Conservation (phyloP, 2,329 filamentous ascomycete species). For the Aspergillus sp. region DNA sequence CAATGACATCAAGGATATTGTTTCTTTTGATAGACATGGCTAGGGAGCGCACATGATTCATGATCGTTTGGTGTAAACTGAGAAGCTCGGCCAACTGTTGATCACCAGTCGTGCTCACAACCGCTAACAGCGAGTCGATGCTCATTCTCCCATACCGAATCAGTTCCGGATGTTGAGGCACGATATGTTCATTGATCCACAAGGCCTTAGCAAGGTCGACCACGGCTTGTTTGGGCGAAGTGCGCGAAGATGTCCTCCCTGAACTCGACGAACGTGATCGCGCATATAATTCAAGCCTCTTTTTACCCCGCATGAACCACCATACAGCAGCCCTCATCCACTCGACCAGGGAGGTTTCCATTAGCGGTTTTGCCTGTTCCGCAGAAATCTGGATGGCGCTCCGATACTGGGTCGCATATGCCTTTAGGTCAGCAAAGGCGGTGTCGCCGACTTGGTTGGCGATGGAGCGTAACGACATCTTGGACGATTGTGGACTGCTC, state of each 20-base stretch:
- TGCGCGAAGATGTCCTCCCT: conserved; percentile 48
- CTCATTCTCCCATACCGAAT: conserved; percentile 38
- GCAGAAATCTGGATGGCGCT: conserved; percentile 75
- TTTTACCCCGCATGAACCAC: conserved; percentile 86
- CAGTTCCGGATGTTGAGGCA: conserved; percentile 40
- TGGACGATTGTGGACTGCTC: conserved; percentile 24
- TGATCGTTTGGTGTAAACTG: conserved; percentile 53
- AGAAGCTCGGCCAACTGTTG: conserved; percentile 45
- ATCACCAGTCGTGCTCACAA: conserved; percentile 46
- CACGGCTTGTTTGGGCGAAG: conserved; percentile 66
- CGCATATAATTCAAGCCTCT: conserved; percentile 69
- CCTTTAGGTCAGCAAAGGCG: conserved; percentile 67
- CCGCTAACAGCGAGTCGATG: conserved; percentile 38
- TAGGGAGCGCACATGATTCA: conserved; percentile 68
- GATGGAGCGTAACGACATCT: conserved; percentile 33
- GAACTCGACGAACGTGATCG: conserved; percentile 59
- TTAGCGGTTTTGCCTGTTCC: conserved; percentile 66
- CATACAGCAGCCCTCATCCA: conserved; percentile 73
- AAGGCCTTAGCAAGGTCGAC: conserved; percentile 80
- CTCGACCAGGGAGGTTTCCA: conserved; percentile 61
- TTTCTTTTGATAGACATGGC: conserved; percentile 82
- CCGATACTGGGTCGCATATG: conserved; percentile 69
- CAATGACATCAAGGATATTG: conserved; percentile 64
- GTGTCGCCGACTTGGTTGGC: conserved; percentile 56
- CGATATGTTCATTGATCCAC: conserved; percentile 63